Percentiles rank a stretch among this genome's conserved stretches.
Evolutionary conservation across 176 grass and related monocot genomes (phyloP).

Genomic region (Juncus inflexus): DNA sequence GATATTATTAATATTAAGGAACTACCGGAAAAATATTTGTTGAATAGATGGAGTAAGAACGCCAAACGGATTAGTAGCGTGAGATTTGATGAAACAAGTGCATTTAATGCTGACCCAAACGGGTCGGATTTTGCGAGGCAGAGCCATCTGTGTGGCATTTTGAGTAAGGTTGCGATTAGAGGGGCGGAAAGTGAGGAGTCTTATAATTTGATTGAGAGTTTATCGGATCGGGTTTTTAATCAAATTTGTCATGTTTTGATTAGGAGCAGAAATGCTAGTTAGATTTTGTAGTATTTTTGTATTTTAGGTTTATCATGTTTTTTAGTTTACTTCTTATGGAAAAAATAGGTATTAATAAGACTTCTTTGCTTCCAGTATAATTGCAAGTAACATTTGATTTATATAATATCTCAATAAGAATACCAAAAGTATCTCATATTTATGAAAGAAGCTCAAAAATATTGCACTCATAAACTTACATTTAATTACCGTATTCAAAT

Average conservation of each 20-base stretch:
- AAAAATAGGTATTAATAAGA: too few species aligned
- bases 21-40: constrained; percentile 29
- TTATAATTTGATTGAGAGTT: constrained; percentile 24
- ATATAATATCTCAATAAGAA: too few species aligned
- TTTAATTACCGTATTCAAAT: too few species aligned
- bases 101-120: constrained; percentile 13
- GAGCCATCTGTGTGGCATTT: constrained; percentile 31
- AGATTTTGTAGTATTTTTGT: background rate
- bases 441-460: too few species aligned
- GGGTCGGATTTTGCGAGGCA: constrained; percentile 1
- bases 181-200: constrained; percentile 27
- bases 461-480: too few species aligned
- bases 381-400: too few species aligned
- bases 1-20: constrained; percentile 47
- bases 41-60: constrained; percentile 48
- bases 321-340: too few species aligned
- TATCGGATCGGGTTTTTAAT: constrained; percentile 22
- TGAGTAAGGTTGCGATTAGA: constrained; percentile 24
- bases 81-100: constrained; percentile 19
- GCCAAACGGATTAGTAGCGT: constrained; percentile 22
- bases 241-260: constrained; percentile 4
- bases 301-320: too few species aligned
- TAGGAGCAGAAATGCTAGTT: background rate
- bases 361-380: too few species aligned
- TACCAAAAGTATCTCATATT: too few species aligned